phyloP scores from a whole-genome alignment of 192 early-diverging fungal genomes.

The Dissophora ornata region DNA sequence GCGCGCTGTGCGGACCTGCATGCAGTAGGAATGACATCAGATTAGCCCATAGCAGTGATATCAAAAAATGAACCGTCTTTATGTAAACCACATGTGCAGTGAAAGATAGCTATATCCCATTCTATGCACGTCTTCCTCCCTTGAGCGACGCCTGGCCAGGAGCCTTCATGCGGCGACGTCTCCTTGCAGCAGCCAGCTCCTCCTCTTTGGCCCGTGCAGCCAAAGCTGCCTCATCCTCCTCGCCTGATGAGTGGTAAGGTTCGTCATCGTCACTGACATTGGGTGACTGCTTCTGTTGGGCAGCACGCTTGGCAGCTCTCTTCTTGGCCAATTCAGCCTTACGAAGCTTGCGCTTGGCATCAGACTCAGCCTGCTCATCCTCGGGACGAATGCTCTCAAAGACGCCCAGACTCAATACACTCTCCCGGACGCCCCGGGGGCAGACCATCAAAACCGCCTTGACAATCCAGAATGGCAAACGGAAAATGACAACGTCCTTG shows the following conservation, averaged over 20 bases:
- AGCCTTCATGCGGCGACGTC: constrained; percentile 53
- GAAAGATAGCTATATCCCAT: too few species aligned
- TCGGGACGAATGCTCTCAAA: constrained; percentile 43
- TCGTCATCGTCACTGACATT: constrained; percentile 42
- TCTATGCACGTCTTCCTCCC: constrained; percentile 48
- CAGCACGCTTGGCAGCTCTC: constrained; percentile 40
- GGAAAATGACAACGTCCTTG: constrained; percentile 31
- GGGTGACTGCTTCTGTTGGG: constrained; percentile 38
- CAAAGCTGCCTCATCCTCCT: constrained; percentile 31
- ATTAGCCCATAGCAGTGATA: too few species aligned
- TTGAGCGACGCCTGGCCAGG: constrained; percentile 53
- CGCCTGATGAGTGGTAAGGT: constrained; percentile 9
- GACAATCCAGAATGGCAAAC: constrained; percentile 43
- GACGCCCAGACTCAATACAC: constrained; percentile 24
- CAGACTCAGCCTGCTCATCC: constrained; percentile 37
- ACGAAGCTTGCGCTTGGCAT: constrained; percentile 30
- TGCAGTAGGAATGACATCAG: constrained; percentile 11
- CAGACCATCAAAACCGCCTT: constrained; percentile 17
- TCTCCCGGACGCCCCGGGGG: constrained; percentile 24
- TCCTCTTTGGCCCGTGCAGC: constrained; percentile 46
- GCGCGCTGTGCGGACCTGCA: constrained; percentile 44
- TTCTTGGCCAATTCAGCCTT: constrained; percentile 47
- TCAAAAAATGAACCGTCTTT: too few species aligned
- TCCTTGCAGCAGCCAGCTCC: constrained; percentile 50
- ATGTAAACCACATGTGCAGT: too few species aligned